These are phyloP conservation scores for Solanum raphanifolium DNA, from an alignment of 257 asterid species.

Conservation along the genomic window DNA sequence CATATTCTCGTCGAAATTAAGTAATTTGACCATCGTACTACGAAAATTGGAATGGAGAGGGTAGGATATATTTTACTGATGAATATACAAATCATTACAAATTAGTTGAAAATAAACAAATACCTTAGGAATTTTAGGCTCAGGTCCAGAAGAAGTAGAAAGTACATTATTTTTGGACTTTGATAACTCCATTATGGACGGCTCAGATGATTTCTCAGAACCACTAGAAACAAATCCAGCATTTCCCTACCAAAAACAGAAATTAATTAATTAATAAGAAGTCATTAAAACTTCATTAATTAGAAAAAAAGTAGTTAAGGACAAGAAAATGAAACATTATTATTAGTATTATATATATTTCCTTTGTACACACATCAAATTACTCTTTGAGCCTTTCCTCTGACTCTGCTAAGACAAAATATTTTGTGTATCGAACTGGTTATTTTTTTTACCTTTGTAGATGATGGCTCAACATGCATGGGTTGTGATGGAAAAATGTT, in stretches of 20 bases:
- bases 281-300: background rate
- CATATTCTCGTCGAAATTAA: background rate
- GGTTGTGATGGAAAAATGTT: conserved; percentile 96
- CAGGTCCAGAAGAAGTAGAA: conserved; percentile 27
- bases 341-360: background rate
- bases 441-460: conserved; percentile 30
- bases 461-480: conserved; percentile 74
- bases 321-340: background rate
- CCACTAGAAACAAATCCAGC: conserved; percentile 44
- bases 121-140: conserved; percentile 74
- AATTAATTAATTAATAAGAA: conserved; percentile 25
- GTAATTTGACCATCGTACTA: background rate
- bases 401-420: rapidly evolving
- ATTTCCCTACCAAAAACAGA: conserved; percentile 42
- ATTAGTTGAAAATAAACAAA: background rate
- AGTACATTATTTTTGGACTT: conserved; percentile 41
- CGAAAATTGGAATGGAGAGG: background rate
- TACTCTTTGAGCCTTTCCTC: background rate
- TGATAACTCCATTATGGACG: conserved; percentile 53
- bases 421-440: background rate
- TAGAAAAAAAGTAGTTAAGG: background rate
- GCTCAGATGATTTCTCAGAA: conserved; percentile 70
- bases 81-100: background rate
- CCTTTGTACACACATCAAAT: background rate
- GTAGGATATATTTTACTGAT: background rate